A percentile compares a stretch with the other conserved stretches of the same genome.
Conservation (phyloP, 2,329 filamentous ascomycete genomes). For the Clathrospora elynae region DNA sequence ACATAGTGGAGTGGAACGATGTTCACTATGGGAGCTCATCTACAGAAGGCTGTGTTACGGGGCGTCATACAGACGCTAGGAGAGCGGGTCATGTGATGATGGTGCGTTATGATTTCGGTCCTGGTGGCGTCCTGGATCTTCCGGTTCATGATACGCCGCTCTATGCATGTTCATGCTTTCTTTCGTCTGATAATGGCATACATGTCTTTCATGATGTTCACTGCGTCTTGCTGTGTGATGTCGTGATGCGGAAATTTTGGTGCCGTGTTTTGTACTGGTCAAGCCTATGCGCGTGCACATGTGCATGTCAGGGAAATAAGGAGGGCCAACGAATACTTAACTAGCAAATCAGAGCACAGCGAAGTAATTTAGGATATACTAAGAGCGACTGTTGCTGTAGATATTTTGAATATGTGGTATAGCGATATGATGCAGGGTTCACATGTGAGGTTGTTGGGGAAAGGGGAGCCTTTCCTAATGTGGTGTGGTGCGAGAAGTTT, state of each 20-base stretch:
- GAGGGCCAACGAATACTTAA: no score
- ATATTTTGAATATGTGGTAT: not conserved
- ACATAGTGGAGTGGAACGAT: not conserved
- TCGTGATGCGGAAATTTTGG: not conserved
- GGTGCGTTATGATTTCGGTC: slow-evolving; percentile 2
- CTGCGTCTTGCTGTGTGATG: not conserved
- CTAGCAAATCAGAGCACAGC: no score
- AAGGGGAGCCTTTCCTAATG: not conserved
- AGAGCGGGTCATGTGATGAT: not conserved
- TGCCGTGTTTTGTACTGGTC: not conserved
- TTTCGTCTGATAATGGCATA: slow-evolving; percentile 5
- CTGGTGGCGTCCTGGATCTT: slow-evolving; percentile 3
- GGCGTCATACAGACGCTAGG: not conserved
- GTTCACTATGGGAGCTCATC: not conserved
- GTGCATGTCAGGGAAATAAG: no score
- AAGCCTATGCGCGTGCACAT: no score
- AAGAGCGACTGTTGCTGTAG: no score
- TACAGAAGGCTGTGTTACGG: slow-evolving; percentile 1
- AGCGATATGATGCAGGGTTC: no score
- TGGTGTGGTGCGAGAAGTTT: not conserved
- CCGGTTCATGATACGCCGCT: slow-evolving; percentile 1
- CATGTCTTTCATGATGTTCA: not conserved
- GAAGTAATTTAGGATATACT: no score
- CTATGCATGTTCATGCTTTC: not conserved
- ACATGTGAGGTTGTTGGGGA: no score